phyloP scores from a whole-genome alignment of 1,139 yeast species.

The Saccharomycopsis hybrid region DNA sequence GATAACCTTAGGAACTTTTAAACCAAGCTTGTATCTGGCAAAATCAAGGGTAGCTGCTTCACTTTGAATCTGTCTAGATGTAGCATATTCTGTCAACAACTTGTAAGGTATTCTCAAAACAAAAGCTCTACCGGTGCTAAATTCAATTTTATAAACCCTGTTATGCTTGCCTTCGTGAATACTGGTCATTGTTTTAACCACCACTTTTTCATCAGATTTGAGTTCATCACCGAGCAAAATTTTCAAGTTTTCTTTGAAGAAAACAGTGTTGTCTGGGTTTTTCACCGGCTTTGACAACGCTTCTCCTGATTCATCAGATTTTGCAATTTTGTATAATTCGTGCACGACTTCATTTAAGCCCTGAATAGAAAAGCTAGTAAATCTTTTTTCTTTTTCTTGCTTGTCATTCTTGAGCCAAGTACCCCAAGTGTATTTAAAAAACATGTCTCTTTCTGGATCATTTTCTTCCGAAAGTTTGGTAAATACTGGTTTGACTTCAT shows the following conservation, averaged over 20 bases:
- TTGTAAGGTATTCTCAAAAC: constrained; percentile 84
- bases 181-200: constrained; percentile 68
- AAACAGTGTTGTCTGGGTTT: constrained; percentile 37
- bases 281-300: constrained; percentile 31
- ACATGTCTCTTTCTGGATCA: constrained; percentile 66
- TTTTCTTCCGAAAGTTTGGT: constrained; percentile 53
- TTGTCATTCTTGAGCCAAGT: constrained; percentile 82
- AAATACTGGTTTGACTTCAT: constrained; percentile 16
- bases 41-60: constrained; percentile 95
- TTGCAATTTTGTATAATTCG: constrained; percentile 33
- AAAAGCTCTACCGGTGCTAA: constrained; percentile 55
- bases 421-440: constrained; percentile 92
- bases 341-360: constrained; percentile 55
- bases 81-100: constrained; percentile 55
- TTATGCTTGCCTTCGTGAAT: constrained; percentile 94
- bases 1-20: constrained; percentile 66
- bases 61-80: constrained; percentile 64
- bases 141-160: constrained; percentile 66
- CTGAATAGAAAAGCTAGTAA: constrained; percentile 75
- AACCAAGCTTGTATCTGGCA: constrained; percentile 44
- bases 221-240: constrained; percentile 36
- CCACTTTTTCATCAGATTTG: constrained; percentile 37
- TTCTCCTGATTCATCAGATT: constrained; percentile 25
- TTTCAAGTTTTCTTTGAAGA: constrained; percentile 43
- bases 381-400: constrained; percentile 64